These are phyloP conservation scores for Laburnicola sp. DNA, from an alignment of 2,329 filamentous ascomycete genomes.

Conservation along the genomic window DNA sequence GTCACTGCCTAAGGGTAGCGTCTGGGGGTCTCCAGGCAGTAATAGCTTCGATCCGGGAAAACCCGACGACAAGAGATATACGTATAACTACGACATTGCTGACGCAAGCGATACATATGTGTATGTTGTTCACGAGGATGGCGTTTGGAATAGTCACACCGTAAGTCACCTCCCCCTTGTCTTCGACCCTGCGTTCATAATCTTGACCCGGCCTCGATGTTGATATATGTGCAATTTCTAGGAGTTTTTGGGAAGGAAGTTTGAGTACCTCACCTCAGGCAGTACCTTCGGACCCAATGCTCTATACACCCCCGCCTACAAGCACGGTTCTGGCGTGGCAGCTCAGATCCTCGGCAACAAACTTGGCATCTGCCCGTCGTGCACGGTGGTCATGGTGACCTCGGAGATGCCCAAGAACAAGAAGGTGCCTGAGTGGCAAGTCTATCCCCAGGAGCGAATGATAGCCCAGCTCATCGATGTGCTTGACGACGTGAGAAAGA, in stretches of 20 bases:
- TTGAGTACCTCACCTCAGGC: conserved; percentile 3
- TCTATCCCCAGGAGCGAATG: not conserved
- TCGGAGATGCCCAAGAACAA: not conserved
- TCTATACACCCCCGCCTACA: not conserved
- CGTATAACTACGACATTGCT: conserved; percentile 4
- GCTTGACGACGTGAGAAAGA: not conserved
- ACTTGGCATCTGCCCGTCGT: conserved; percentile 2
- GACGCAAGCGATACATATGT: conserved; percentile 5
- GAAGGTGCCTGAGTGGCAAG: not conserved
- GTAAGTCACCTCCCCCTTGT: not conserved
- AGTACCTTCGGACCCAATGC: not conserved
- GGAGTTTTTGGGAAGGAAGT: not conserved
- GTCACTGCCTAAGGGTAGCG: conserved; percentile 1
- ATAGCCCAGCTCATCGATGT: conserved; percentile 4
- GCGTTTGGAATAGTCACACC: not conserved
- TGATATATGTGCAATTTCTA: not conserved
- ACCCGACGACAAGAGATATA: not conserved
- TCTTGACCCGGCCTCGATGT: not conserved
- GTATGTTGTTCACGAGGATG: conserved; percentile 1
- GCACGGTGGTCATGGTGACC: conserved; percentile 3
- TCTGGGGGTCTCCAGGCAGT: conserved; percentile 1
- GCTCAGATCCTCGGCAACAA: conserved; percentile 1
- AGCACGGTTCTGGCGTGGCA: conserved; percentile 2
- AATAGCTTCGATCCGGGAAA: not conserved
- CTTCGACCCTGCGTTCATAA: not conserved